These are phyloP conservation scores for Huntiella bhutanensis DNA, from an alignment of 2,329 filamentous ascomycete species.

Conservation along the genomic window DNA sequence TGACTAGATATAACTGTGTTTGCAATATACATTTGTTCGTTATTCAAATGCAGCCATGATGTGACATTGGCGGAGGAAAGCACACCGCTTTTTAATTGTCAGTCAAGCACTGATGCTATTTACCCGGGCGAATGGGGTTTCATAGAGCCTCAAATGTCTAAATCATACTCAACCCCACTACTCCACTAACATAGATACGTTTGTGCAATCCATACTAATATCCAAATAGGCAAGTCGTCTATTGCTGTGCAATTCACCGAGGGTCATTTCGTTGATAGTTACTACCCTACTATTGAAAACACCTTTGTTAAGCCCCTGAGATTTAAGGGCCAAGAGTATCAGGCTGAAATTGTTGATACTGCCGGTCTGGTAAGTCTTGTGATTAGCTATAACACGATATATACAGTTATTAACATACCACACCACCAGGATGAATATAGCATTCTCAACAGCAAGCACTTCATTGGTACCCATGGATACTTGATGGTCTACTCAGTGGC, in stretches of 20 bases:
- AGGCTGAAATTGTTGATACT: slow-evolving; percentile 95
- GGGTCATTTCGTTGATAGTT: slow-evolving; percentile 94
- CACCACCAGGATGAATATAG: slow-evolving; percentile 74
- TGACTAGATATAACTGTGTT: too few relatives aligned
- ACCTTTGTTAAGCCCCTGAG: slow-evolving; percentile 94
- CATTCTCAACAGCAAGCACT: slow-evolving; percentile 95
- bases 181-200: too few relatives aligned
- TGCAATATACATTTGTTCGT: too few relatives aligned
- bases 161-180: too few relatives aligned
- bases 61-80: too few relatives aligned
- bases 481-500: slow-evolving; percentile 98
- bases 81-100: too few relatives aligned
- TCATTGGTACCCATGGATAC: slow-evolving; percentile 97
- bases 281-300: slow-evolving; percentile 98
- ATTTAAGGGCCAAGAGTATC: slow-evolving; percentile 80
- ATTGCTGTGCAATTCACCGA: slow-evolving; percentile 95
- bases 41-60: too few relatives aligned
- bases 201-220: neutral
- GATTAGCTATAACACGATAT: neutral
- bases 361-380: slow-evolving; percentile 57
- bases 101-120: too few relatives aligned
- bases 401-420: neutral
- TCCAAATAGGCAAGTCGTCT: slow-evolving; percentile 68
- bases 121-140: too few relatives aligned
- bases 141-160: too few relatives aligned